Conservation (phyloP, 2,329 filamentous ascomycete species). For the Chaetomium strumarium region DNA sequence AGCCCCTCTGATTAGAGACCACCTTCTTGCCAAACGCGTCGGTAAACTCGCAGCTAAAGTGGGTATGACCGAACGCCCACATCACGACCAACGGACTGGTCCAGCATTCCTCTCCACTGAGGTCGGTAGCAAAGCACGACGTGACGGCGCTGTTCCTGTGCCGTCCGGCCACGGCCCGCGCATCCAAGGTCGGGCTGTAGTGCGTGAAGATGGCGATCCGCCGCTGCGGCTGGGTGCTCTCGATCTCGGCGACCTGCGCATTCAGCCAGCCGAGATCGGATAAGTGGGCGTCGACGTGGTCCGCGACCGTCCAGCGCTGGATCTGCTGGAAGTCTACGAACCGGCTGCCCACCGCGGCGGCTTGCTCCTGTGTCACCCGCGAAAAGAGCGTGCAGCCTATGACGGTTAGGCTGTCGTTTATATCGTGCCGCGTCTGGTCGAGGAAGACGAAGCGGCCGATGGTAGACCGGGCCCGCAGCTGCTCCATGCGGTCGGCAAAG, state of each 20-base stretch:
- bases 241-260: constrained; percentile 9
- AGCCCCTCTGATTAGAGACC: constrained; percentile 19
- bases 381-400: constrained; percentile 41
- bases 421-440: constrained; percentile 34
- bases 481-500: constrained; percentile 1
- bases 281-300: constrained; percentile 22
- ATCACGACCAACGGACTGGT: constrained; percentile 29
- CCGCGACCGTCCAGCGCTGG: constrained; percentile 20
- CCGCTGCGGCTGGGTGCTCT: neutral
- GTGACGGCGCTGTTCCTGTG: constrained; percentile 16
- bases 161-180: constrained; percentile 13
- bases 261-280: constrained; percentile 27
- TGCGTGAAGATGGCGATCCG: constrained; percentile 23
- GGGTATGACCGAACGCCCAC: constrained; percentile 45
- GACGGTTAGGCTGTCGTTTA: constrained; percentile 33
- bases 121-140: constrained; percentile 36
- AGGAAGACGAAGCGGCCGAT: constrained; percentile 35
- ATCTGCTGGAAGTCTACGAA: constrained; percentile 41
- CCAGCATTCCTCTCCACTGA: constrained; percentile 33
- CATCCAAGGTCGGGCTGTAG: constrained; percentile 22
- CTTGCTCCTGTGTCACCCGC: constrained; percentile 28
- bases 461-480: neutral
- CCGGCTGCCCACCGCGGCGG: constrained; percentile 29
- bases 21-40: constrained; percentile 14
- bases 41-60: constrained; percentile 37